Conservation (phyloP, 805 yeast genomes). For the Blastobotrys americana region DNA sequence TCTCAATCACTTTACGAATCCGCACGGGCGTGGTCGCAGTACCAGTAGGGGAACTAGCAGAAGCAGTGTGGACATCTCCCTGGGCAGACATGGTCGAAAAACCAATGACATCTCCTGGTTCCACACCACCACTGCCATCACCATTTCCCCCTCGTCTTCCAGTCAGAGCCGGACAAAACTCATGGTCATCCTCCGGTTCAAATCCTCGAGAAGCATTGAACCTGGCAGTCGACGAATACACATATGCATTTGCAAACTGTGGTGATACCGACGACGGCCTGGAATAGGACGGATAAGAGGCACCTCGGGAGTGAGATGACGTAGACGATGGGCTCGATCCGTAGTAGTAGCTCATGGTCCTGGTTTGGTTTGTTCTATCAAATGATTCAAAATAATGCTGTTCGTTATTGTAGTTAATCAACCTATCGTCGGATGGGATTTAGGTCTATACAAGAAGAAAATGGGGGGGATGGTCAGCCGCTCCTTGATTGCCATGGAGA, state of each 20-base stretch:
- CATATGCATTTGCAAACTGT: constrained; percentile 21
- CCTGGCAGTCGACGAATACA: constrained; percentile 23
- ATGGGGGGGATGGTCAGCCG: constrained; percentile 2
- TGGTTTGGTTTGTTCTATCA: no score
- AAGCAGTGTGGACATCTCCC: constrained; percentile 3
- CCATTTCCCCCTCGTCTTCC: constrained; percentile 1
- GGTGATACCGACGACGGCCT: constrained; percentile 29
- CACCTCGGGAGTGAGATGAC: constrained; percentile 2
- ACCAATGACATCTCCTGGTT: no score
- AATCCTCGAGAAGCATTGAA: constrained; percentile 61
- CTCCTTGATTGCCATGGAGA: background rate
- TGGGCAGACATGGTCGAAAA: no score
- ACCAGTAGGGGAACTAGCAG: constrained; percentile 1
- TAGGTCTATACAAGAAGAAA: background rate
- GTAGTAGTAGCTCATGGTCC: constrained; percentile 8
- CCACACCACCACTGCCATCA: background rate
- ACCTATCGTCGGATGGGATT: background rate
- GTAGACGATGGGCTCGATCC: background rate
- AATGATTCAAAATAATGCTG: background rate
- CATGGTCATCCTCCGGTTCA: constrained; percentile 63
- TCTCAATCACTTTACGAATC: constrained; percentile 37
- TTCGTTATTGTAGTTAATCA: no score
- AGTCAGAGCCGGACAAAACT: constrained; percentile 50
- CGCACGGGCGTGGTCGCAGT: constrained; percentile 4
- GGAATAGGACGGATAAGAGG: constrained; percentile 9